Conservation (phyloP, 345 rosid species). For the Hibiscus syriacus region DNA sequence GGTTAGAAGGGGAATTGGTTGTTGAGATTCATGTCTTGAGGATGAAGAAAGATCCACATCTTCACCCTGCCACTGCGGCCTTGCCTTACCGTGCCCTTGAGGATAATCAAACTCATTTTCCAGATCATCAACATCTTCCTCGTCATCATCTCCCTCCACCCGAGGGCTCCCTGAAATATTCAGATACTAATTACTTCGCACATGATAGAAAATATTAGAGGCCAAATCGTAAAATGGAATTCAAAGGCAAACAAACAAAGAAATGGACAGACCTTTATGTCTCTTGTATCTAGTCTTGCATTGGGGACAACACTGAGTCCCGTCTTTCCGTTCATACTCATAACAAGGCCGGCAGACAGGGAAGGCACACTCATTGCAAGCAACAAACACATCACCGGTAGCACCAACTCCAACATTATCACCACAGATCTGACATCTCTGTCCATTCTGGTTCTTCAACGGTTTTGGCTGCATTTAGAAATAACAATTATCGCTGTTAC, state of each 20-base stretch:
- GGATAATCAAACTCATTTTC: slow-evolving; percentile 87
- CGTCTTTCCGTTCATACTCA: slow-evolving; percentile 97
- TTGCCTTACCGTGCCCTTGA: slow-evolving; percentile 53
- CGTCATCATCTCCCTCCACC: slow-evolving; percentile 97
- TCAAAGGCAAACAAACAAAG: background rate
- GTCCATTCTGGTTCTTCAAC: slow-evolving; percentile 57
- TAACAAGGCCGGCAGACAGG: slow-evolving; percentile 99
- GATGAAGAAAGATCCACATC: slow-evolving; percentile 78
- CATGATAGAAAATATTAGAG: background rate
- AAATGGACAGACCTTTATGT: slow-evolving; percentile 58
- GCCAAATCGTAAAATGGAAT: background rate
- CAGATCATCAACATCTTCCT: slow-evolving; percentile 91
- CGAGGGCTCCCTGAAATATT: slow-evolving; percentile 71
- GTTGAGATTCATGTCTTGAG: slow-evolving; percentile 85
- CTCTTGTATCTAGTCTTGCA: slow-evolving; percentile 98
- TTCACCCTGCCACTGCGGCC: slow-evolving; percentile 79
- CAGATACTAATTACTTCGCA: background rate
- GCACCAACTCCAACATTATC: slow-evolving; percentile 68
- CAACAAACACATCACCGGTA: slow-evolving; percentile 72
- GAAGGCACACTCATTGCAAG: slow-evolving; percentile 98
- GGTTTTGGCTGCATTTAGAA: slow-evolving; percentile 77
- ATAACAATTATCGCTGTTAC: slow-evolving; percentile 13
- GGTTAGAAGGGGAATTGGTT: slow-evolving; percentile 86
- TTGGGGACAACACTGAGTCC: slow-evolving; percentile 96
- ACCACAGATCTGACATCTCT: slow-evolving; percentile 93